phyloP scores from a whole-genome alignment of 2,329 filamentous ascomycete genomes.

The Penicillium fuscoglaucum region DNA sequence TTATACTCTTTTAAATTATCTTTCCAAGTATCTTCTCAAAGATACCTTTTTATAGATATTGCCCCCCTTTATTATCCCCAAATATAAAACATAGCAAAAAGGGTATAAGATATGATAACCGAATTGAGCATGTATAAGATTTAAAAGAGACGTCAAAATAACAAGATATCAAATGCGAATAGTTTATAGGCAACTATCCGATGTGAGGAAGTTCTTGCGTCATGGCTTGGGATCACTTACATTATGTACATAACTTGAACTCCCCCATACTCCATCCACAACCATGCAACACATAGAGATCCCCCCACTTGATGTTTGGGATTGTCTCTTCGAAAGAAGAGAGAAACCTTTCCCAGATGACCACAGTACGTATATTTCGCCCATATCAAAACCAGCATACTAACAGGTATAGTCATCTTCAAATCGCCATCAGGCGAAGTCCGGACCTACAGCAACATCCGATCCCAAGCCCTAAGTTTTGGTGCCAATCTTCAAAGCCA shows the following conservation, averaged over 20 bases:
- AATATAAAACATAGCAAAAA: too few species aligned
- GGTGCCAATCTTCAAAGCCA: slow-evolving; percentile 10
- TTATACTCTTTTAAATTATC: too few species aligned
- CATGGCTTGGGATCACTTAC: not conserved
- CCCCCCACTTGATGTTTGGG: not conserved
- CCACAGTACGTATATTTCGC: not conserved
- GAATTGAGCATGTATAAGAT: too few species aligned
- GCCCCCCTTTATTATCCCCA: too few species aligned
- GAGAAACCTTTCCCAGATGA: not conserved
- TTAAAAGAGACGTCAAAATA: too few species aligned
- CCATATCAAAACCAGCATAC: not conserved
- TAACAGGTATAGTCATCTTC: not conserved
- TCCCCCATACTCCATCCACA: not conserved
- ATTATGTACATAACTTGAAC: not conserved
- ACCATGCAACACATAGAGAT: not conserved
- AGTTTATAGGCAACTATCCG: not conserved
- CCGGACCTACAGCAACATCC: not conserved
- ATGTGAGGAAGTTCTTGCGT: not conserved
- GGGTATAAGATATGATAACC: too few species aligned
- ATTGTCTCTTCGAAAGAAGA: slow-evolving; percentile 1
- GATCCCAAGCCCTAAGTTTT: slow-evolving; percentile 9
- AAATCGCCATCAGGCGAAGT: not conserved
- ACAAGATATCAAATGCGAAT: not conserved
- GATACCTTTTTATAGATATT: too few species aligned
- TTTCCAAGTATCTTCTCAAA: too few species aligned